Evolutionary conservation across 1,139 yeast species (phyloP).

Genomic region (Geotrichum europaeum): DNA sequence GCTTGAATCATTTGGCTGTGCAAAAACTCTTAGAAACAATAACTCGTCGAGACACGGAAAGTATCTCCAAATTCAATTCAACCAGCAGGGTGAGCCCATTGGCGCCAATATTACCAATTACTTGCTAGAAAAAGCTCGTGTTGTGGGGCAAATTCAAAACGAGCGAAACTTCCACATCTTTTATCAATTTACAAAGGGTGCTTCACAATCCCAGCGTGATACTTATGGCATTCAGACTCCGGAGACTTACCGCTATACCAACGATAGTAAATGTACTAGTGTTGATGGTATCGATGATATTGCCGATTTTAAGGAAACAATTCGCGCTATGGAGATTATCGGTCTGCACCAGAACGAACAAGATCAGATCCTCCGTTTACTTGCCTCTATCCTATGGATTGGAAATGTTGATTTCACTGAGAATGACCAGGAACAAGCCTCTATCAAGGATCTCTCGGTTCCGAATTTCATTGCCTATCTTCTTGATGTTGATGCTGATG

Average conservation of each 20-base stretch:
- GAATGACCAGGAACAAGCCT: slow-evolving; percentile 76
- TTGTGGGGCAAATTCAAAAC: slow-evolving; percentile 83
- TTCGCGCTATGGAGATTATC: slow-evolving; percentile 80
- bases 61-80: slow-evolving; percentile 86
- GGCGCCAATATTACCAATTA: slow-evolving; percentile 96
- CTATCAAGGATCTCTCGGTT: slow-evolving; percentile 75
- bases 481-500: slow-evolving; percentile 68
- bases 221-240: slow-evolving; percentile 87
- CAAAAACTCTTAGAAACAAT: slow-evolving; percentile 91
- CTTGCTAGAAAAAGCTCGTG: slow-evolving; percentile 88
- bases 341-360: slow-evolving; percentile 80
- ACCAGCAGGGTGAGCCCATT: slow-evolving; percentile 75
- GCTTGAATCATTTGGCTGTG: slow-evolving; percentile 96
- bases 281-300: slow-evolving; percentile 85
- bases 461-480: slow-evolving; percentile 91
- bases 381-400: slow-evolving; percentile 87
- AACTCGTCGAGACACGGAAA: slow-evolving; percentile 98
- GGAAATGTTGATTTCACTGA: slow-evolving; percentile 87
- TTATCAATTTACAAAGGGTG: slow-evolving; percentile 91
- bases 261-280: slow-evolving; percentile 75
- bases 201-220: slow-evolving; percentile 78
- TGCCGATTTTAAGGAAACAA: slow-evolving; percentile 71
- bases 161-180: slow-evolving; percentile 97
- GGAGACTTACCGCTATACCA: slow-evolving; percentile 84
- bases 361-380: slow-evolving; percentile 78